phyloP scores from a whole-genome alignment of 73 alveolate species.

The Paramecium sonneborni region DNA sequence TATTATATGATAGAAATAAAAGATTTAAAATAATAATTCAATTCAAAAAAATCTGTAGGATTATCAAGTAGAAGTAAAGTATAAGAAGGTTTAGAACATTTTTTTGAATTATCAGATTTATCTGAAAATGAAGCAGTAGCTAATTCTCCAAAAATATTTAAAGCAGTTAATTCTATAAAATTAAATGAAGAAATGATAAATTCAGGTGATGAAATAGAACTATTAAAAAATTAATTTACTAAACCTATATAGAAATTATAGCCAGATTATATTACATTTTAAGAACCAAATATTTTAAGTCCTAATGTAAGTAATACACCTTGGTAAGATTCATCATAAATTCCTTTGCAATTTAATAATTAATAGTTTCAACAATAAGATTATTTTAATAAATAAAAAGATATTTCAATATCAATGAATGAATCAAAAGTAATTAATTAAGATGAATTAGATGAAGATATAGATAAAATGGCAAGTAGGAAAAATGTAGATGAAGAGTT shows the following conservation, averaged over 20 bases:
- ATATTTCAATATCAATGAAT: background rate
- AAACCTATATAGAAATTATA: background rate
- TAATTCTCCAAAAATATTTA: background rate
- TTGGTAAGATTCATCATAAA: background rate
- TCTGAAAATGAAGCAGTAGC: slow-evolving; percentile 11
- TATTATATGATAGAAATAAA: background rate
- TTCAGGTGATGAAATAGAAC: background rate
- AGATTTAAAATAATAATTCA: background rate
- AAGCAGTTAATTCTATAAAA: background rate
- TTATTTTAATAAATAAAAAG: background rate
- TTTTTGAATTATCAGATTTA: slow-evolving; percentile 4
- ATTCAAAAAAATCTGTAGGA: background rate
- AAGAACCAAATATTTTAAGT: background rate
- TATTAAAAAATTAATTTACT: background rate
- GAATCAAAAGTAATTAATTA: background rate
- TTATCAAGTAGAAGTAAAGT: background rate
- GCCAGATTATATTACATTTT: background rate
- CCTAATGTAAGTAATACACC: slow-evolving; percentile 18
- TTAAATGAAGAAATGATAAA: background rate
- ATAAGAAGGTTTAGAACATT: background rate
- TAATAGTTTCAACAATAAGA: background rate
- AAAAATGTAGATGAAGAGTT: background rate
- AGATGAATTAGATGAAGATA: background rate
- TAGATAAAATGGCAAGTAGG: background rate
- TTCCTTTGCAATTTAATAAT: background rate